A percentile compares a stretch with the other conserved stretches of the same genome.
phyloP scores from a whole-genome alignment of 2,329 filamentous ascomycete species.

The Volutella citrinella region DNA sequence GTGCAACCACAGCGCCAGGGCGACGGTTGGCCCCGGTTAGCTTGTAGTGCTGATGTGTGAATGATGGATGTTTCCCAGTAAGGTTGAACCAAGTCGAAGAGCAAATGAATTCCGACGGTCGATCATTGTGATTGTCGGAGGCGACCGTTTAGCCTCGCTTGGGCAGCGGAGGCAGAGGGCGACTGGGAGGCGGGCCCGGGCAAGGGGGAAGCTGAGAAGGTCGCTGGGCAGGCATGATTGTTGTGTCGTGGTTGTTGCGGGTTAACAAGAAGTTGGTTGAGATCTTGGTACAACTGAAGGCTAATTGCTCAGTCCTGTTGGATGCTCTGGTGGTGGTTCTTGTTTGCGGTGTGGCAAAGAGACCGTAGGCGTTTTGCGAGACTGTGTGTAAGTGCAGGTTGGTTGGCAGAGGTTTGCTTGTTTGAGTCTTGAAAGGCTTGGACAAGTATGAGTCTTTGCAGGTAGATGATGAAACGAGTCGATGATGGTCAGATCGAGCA shows the following conservation, averaged over 20 bases:
- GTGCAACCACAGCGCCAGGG: constrained; percentile 21
- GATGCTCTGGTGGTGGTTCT: too few relatives aligned
- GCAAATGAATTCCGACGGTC: constrained; percentile 7
- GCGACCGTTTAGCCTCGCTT: constrained; percentile 48
- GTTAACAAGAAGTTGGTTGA: constrained; percentile 14
- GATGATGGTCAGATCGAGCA: constrained; percentile 17
- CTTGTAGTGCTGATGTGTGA: too few relatives aligned
- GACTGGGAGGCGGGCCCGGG: constrained; percentile 62
- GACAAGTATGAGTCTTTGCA: constrained; percentile 15
- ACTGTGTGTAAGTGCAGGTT: not conserved
- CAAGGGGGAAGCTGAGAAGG: constrained; percentile 65
- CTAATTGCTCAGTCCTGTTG: constrained; percentile 10
- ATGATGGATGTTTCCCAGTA: constrained; percentile 9
- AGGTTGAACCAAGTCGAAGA: constrained; percentile 9
- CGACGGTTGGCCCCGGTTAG: too few relatives aligned
- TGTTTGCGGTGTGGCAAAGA: too few relatives aligned
- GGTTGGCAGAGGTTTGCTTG: not conserved
- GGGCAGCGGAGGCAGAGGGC: constrained; percentile 63
- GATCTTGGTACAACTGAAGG: constrained; percentile 17
- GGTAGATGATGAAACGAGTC: constrained; percentile 16
- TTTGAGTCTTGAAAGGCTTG: constrained; percentile 5
- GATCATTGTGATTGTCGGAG: not conserved
- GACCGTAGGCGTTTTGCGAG: not conserved
- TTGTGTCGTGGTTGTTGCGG: constrained; percentile 18
- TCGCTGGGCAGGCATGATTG: constrained; percentile 55